These are phyloP conservation scores for Dothistroma septosporum DNA, from an alignment of 2,329 filamentous ascomycete genomes.

Conservation along the genomic window DNA sequence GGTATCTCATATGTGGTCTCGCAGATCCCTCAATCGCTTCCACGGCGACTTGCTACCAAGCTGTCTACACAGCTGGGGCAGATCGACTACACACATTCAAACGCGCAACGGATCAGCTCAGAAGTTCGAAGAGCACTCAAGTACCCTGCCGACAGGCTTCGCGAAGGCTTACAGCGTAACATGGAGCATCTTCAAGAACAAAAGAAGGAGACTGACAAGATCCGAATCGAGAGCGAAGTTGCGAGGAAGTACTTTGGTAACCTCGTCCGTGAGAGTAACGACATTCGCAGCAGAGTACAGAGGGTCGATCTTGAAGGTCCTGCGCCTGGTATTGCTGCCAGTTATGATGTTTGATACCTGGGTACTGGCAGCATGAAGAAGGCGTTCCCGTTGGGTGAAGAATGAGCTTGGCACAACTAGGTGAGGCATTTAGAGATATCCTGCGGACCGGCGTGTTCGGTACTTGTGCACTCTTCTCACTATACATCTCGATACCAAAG, in stretches of 20 bases:
- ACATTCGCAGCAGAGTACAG: conserved; percentile 48
- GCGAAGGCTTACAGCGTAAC: conserved; percentile 74
- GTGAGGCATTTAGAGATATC: conserved; percentile 2
- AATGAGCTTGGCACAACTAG: neutral
- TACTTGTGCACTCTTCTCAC: conserved; percentile 5
- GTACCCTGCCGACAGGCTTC: conserved; percentile 79
- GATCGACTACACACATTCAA: conserved; percentile 89
- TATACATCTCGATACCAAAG: neutral
- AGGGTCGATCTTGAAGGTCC: conserved; percentile 51
- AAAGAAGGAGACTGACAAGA: conserved; percentile 77
- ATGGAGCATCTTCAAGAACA: conserved; percentile 76
- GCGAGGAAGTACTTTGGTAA: conserved; percentile 89
- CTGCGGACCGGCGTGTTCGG: neutral
- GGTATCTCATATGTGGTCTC: conserved; percentile 76
- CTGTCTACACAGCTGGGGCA: conserved; percentile 73
- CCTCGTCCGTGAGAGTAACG: conserved; percentile 61
- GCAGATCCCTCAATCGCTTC: conserved; percentile 84
- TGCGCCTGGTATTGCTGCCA: conserved; percentile 42
- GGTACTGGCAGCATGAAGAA: neutral
- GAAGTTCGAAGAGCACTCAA: conserved; percentile 87
- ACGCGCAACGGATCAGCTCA: conserved; percentile 75
- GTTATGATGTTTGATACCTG: conserved; percentile 28
- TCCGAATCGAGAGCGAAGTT: conserved; percentile 76
- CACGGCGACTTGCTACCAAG: conserved; percentile 78
- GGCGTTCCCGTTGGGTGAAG: neutral